These are phyloP conservation scores for Halenospora varia DNA, from an alignment of 495 filamentous ascomycete species.

Conservation along the genomic window DNA sequence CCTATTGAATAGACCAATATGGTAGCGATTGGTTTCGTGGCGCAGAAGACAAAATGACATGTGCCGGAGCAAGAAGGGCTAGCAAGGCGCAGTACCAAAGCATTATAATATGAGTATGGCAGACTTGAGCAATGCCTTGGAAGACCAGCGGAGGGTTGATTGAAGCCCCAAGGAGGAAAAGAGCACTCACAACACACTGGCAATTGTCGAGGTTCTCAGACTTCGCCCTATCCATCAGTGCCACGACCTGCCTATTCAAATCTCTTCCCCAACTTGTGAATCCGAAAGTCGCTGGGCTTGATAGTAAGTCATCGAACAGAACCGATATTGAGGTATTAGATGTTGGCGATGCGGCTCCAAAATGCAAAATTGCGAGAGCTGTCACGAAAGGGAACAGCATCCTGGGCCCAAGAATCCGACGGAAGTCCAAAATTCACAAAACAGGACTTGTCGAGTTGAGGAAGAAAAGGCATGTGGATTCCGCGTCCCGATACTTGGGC, in stretches of 20 bases:
- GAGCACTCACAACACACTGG: not conserved
- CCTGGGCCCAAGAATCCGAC: not conserved
- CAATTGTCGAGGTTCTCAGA: not conserved
- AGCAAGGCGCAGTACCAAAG: not conserved
- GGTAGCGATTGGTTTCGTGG: not conserved
- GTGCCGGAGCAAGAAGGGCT: not conserved
- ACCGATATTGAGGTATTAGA: not conserved
- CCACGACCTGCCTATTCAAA: not conserved
- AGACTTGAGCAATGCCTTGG: too few relatives aligned
- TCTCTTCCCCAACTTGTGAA: not conserved
- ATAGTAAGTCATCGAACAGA: not conserved
- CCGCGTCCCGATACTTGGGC: too few relatives aligned
- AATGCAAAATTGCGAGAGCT: not conserved
- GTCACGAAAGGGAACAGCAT: not conserved
- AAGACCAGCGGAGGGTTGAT: too few relatives aligned
- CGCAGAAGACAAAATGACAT: not conserved
- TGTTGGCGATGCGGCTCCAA: not conserved
- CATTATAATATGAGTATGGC: not conserved
- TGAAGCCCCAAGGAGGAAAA: not conserved
- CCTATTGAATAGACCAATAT: slow-evolving; percentile 50
- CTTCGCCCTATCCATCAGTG: not conserved
- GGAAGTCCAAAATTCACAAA: too few relatives aligned
- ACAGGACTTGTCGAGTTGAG: not conserved
- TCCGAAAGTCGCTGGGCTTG: not conserved
- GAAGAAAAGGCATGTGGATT: not conserved